Conservation (phyloP, 495 filamentous ascomycete genomes). For the Geopyxis carbonaria region DNA sequence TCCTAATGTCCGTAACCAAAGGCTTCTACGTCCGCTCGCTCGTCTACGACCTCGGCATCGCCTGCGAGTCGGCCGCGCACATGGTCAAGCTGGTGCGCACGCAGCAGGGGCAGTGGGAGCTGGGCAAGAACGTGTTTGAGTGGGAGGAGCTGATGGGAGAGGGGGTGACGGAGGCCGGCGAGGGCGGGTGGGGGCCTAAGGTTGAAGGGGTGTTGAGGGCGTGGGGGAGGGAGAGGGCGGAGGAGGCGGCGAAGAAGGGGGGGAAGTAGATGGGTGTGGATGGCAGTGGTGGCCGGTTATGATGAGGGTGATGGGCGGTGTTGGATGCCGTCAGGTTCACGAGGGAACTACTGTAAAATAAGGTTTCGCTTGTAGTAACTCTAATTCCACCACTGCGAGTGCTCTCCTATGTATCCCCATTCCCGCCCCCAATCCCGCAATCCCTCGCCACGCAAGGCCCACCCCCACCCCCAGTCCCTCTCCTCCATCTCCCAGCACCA, state of each 20-base stretch:
- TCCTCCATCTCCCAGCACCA: too few species aligned
- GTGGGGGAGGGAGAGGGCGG: conserved; percentile 6
- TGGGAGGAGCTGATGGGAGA: conserved; percentile 56
- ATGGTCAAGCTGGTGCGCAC: conserved; percentile 75
- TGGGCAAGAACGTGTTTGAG: conserved; percentile 59
- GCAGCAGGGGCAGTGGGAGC: conserved; percentile 60
- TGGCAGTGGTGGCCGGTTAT: too few species aligned
- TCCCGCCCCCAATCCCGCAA: too few species aligned
- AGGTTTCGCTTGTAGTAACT: too few species aligned
- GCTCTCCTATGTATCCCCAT: too few species aligned
- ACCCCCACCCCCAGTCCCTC: too few species aligned
- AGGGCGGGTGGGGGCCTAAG: conserved; percentile 15
- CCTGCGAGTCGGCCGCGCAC: conserved; percentile 59
- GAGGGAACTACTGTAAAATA: too few species aligned
- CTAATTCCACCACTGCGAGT: too few species aligned
- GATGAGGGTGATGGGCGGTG: too few species aligned
- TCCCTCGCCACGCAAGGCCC: too few species aligned
- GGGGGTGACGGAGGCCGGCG: conserved; percentile 4
- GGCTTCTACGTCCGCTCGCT: conserved; percentile 95
- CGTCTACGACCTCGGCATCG: conserved; percentile 76
- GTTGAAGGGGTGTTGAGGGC: conserved; percentile 13
- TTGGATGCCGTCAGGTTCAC: too few species aligned
- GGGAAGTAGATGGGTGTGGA: too few species aligned
- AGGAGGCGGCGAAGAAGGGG: conserved; percentile 2
- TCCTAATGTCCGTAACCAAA: conserved; percentile 83